A percentile compares a stretch with the other conserved stretches of the same genome.
Conservation (phyloP, 345 rosid species). For the Moricandia arvensis region DNA sequence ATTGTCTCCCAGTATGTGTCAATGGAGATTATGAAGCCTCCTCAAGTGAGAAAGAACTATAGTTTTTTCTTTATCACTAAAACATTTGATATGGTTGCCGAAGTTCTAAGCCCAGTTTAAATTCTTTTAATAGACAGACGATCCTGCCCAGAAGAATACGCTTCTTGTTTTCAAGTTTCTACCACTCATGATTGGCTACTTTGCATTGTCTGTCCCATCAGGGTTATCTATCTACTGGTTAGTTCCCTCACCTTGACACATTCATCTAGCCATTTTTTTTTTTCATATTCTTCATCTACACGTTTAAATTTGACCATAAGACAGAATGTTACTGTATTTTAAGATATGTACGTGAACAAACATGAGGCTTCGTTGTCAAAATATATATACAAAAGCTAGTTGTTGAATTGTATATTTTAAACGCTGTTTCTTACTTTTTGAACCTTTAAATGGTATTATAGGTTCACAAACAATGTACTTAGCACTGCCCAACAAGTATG, state of each 20-base stretch:
- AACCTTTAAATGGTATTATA: constrained; percentile 28
- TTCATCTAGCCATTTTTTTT: background rate
- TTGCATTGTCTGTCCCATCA: constrained; percentile 94
- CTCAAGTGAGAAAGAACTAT: constrained; percentile 62
- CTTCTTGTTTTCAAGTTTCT: constrained; percentile 93
- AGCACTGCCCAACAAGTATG: constrained; percentile 98
- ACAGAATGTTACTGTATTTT: background rate
- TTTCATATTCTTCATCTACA: background rate
- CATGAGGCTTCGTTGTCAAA: background rate
- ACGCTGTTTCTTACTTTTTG: background rate
- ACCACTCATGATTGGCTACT: constrained; percentile 97
- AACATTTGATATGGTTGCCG: background rate
- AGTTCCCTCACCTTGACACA: constrained; percentile 39
- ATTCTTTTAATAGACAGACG: constrained; percentile 69
- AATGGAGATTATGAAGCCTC: constrained; percentile 99
- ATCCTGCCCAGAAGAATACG: constrained; percentile 92
- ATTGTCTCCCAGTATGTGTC: constrained; percentile 74
- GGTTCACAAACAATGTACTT: constrained; percentile 91
- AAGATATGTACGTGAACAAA: background rate
- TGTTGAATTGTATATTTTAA: background rate
- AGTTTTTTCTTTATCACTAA: background rate
- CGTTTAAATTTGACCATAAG: background rate
- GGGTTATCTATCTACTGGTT: constrained; percentile 96
- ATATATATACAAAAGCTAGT: background rate
- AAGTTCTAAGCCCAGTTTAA: constrained; percentile 5